Evolutionary conservation across 495 filamentous ascomycete genomes (phyloP).

Genomic region (Aspergillus baeticus): DNA sequence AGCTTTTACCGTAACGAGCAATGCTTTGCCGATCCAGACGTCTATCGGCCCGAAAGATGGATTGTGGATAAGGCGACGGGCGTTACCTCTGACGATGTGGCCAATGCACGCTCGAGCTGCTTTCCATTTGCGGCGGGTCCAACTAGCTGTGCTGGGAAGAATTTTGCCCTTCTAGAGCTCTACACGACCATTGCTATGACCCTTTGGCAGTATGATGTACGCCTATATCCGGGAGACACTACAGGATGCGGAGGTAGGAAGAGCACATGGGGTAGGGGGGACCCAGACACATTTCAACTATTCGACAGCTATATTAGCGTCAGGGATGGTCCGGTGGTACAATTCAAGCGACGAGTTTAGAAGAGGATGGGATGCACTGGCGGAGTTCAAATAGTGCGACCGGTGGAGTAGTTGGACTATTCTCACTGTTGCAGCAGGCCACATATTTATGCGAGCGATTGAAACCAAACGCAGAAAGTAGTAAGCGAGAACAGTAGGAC

Average conservation of each 20-base stretch:
- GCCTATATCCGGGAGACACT: slow-evolving; percentile 1
- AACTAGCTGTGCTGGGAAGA: slow-evolving; percentile 11
- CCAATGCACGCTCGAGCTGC: slow-evolving; percentile 7
- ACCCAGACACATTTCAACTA: neutral
- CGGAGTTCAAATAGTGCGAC: no score
- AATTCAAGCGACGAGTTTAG: neutral
- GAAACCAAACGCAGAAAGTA: no score
- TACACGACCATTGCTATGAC: slow-evolving; percentile 5
- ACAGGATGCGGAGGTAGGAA: neutral
- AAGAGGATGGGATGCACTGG: no score
- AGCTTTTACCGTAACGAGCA: slow-evolving; percentile 12
- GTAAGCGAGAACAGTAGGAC: no score
- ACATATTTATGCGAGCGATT: no score
- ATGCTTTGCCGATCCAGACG: slow-evolving; percentile 1
- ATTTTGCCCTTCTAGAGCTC: slow-evolving; percentile 8
- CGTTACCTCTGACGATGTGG: slow-evolving; percentile 6
- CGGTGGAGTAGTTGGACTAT: no score
- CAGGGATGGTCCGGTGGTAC: slow-evolving; percentile 9
- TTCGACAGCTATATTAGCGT: slow-evolving; percentile 12
- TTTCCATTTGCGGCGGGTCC: slow-evolving; percentile 9
- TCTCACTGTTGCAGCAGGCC: no score
- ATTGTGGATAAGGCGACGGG: neutral
- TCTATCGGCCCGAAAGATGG: slow-evolving; percentile 11
- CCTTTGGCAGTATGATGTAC: slow-evolving; percentile 8
- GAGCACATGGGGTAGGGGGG: neutral